Evolutionary conservation across 306 rosid genomes (phyloP), one percentile per base, ranked within the genome.

Genomic region (Gastrolobium villosum): DNA sequence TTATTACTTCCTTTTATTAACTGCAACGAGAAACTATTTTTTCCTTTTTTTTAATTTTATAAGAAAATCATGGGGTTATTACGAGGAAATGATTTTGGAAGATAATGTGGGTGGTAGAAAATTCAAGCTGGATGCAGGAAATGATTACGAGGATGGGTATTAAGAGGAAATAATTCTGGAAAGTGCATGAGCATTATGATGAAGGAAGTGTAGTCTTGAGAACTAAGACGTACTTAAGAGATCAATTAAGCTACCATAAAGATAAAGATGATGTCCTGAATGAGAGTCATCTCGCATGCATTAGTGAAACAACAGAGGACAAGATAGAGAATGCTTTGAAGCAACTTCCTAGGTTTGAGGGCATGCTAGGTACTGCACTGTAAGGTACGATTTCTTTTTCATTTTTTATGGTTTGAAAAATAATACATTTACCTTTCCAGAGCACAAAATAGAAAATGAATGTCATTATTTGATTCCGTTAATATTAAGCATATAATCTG

Each of bases 111-210:
- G 8, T 52, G 10, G 59, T 15, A 14, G 30, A 15, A 52, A 52
- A 15, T 52, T 52, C 59, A 5, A 14, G 20, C 7, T 54, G 4
- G 61, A 26, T 15, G 26, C 26, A 20, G 26, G 26, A 20, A 20
- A 20, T 20, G 26, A 20, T 20, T 20, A 52, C 2, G 2, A 52
- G 14, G 59, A 52, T 52, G 30, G 8, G 15, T 90, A 86, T 73
- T 80, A 73, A 5, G 90, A 89, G 41, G 90, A 89, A 79, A 61
- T 89, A 89, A 86, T 86, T 75, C 87, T 2, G 87, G 93, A 72
- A 82, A 84, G 72, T 86, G 84, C 40, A 84, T 84, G 84, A 86
- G 84, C 49, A 82, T 86, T 55, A 79, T 89, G 92, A 89, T 84
- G 72, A 20, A 20, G 26, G 90, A 79, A 6, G 75, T 71, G 79